Evolutionary conservation across 495 filamentous ascomycete genomes (phyloP), one percentile per base, ranked within the genome.

Genomic region (Tuber magnatum): DNA sequence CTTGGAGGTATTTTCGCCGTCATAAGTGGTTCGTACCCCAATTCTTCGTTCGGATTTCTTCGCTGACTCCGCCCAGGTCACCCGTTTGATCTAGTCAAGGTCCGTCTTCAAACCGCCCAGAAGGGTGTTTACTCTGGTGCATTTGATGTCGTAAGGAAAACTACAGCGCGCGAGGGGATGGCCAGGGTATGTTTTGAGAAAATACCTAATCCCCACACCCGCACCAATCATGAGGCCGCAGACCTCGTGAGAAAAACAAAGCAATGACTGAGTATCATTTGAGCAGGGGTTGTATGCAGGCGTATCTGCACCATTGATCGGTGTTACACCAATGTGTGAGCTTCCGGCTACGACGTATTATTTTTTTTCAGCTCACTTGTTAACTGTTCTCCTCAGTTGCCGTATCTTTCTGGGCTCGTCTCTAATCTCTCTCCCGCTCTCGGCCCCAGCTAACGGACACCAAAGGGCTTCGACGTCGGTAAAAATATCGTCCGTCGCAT

Each of bases 241-340:
- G 35, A 35, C 20, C 3, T 12, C 32, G 39, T 4, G 35, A 38
- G 20, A 40, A 56, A 8, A 12, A 28, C 32, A 68, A 32, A n/a
- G n/a, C 35, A 28, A 40, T 38, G 75, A 78, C 80, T 75, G 12
- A 71, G 28, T 14, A 2, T 28, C 56, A 18, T 75, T 12, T 20
- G 38, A 3, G 3, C 38, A 90, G 88, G 95, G 95, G 16, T 84
- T 99, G 74, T 99, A 99, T 85, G 95, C 95, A n/a, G 95, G 95
- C 85, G 95, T 99, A 43, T 93, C 91, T 73, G 95, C 96, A 80
- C 96, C 95, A 61, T 85, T 99, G 77, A 91, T 97, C 18, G 95
- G 96, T 61, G 95, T 99, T 32, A 98, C 95, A 76, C 95, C 95
- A 43, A 98, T 98, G 96, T 99, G 94, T 97, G 90, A 86, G 93